A percentile compares a stretch with the other conserved stretches of the same genome.
These are phyloP conservation scores for Hypoxylon sp. DNA, from an alignment of 2,329 filamentous ascomycete genomes.

Conservation along the genomic window DNA sequence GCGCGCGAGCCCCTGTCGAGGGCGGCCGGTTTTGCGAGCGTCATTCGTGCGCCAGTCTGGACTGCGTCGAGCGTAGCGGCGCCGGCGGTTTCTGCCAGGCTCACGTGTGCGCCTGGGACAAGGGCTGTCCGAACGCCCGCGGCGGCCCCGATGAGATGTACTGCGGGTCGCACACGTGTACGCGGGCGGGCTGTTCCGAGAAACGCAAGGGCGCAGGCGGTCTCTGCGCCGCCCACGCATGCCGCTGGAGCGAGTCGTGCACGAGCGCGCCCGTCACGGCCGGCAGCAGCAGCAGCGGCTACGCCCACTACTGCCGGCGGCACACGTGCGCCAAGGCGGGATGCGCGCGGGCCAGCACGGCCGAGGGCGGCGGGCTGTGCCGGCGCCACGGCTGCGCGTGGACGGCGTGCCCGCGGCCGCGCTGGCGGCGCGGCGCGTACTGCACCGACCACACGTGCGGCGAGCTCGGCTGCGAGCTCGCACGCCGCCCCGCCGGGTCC, in stretches of 20 bases:
- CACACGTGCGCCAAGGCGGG: constrained; percentile 25
- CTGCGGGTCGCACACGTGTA: constrained; percentile 30
- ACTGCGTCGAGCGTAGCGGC: constrained; percentile 13
- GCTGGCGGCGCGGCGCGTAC: constrained; percentile 32
- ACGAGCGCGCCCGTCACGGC: constrained; percentile 8
- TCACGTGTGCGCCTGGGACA: constrained; percentile 28
- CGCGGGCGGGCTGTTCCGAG: constrained; percentile 12
- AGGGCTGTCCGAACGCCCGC: constrained; percentile 20
- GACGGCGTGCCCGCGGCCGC: constrained; percentile 26
- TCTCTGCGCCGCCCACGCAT: constrained; percentile 27
- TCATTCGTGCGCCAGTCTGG: constrained; percentile 17
- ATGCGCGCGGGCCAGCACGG: constrained; percentile 23
- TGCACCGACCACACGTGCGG: constrained; percentile 35
- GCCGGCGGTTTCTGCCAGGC: constrained; percentile 26
- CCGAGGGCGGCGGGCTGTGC: constrained; percentile 28
- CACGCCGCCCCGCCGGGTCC: constrained; percentile 21
- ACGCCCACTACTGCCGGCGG: constrained; percentile 20
- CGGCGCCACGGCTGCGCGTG: constrained; percentile 28
- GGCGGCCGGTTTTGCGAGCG: constrained; percentile 20
- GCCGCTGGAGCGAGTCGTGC: constrained; percentile 26
- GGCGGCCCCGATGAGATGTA: constrained; percentile 19
- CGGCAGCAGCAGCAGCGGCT: no score
- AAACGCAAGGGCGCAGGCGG: constrained; percentile 22
- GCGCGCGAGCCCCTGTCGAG: constrained; percentile 17
- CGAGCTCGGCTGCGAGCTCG: constrained; percentile 33